Evolutionary conservation across 371 early-diverging fungal species (phyloP).

Genomic region (Mortierella sp.): DNA sequence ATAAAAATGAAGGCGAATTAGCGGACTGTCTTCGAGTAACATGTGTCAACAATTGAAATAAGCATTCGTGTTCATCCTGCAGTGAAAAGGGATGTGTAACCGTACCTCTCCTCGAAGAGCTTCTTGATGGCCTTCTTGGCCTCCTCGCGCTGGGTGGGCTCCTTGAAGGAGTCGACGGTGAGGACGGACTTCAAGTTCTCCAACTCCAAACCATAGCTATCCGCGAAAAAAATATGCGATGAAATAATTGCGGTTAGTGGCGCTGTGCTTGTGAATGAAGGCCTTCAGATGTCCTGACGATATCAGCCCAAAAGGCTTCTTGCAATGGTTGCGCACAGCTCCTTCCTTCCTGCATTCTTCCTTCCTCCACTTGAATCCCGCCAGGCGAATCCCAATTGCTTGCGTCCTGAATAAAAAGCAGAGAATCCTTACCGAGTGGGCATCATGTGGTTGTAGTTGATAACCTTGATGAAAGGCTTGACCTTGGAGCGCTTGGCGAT

Average conservation of each 20-base stretch:
- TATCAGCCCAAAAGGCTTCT: neutral
- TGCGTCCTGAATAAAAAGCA: neutral
- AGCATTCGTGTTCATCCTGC: neutral
- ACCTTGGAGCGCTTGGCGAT: constrained; percentile 95
- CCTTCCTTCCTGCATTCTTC: neutral
- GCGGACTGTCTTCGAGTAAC: neutral
- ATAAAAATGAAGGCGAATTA: neutral
- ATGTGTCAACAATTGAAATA: neutral
- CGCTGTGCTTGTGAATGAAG: neutral
- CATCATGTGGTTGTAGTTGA: constrained; percentile 99
- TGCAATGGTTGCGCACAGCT: neutral
- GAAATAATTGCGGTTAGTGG: neutral
- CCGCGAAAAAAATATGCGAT: neutral
- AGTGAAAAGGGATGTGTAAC: neutral
- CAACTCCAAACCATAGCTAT: constrained; percentile 88
- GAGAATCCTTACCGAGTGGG: constrained; percentile 98
- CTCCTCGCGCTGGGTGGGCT: constrained; percentile 91
- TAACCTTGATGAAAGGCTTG: constrained; percentile 98
- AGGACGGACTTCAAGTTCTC: constrained; percentile 91
- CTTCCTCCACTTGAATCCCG: neutral
- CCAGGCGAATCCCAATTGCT: neutral
- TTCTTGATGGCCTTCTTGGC: constrained; percentile 95
- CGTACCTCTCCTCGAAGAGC: constrained; percentile 90
- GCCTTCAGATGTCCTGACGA: neutral
- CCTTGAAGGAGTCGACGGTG: constrained; percentile 91